These are phyloP conservation scores for Solanum dulcamara DNA, from an alignment of 257 asterid genomes.

Conservation along the genomic window DNA sequence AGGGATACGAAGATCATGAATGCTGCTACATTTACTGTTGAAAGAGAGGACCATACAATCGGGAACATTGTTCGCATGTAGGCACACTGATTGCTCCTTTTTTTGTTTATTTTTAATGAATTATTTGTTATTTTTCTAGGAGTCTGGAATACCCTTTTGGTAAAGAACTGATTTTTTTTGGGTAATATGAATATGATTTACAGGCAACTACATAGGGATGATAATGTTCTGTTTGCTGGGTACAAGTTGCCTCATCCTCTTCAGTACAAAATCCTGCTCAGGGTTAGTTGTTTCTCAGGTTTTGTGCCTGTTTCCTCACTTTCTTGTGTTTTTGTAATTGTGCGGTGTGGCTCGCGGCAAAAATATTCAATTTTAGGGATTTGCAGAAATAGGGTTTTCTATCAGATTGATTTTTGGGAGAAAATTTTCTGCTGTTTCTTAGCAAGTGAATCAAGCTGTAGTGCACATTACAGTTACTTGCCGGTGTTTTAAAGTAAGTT, in stretches of 20 bases:
- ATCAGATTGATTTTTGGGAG: neutral
- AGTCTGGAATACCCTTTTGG: neutral
- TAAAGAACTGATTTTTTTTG: neutral
- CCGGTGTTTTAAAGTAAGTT: neutral
- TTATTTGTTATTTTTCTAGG: neutral
- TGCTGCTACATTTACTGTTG: slow-evolving; percentile 83
- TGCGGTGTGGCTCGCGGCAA: neutral
- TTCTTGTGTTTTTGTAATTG: neutral
- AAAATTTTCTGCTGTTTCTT: neutral
- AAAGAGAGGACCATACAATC: slow-evolving; percentile 91
- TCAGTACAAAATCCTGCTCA: slow-evolving; percentile 70
- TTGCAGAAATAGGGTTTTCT: neutral
- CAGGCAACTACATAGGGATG: slow-evolving; percentile 94
- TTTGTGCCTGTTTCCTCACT: neutral
- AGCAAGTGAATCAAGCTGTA: neutral
- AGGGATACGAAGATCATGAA: slow-evolving; percentile 91
- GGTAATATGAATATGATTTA: neutral
- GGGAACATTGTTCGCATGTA: slow-evolving; percentile 93
- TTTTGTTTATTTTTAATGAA: neutral
- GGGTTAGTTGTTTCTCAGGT: slow-evolving; percentile 52
- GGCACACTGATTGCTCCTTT: neutral
- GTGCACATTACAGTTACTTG: neutral
- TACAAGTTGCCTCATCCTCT: slow-evolving; percentile 99
- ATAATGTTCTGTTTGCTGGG: slow-evolving; percentile 76
- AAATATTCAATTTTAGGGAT: neutral